Conservation (phyloP, 306 rosid species). For the Cotoneaster glaucophyllus region DNA sequence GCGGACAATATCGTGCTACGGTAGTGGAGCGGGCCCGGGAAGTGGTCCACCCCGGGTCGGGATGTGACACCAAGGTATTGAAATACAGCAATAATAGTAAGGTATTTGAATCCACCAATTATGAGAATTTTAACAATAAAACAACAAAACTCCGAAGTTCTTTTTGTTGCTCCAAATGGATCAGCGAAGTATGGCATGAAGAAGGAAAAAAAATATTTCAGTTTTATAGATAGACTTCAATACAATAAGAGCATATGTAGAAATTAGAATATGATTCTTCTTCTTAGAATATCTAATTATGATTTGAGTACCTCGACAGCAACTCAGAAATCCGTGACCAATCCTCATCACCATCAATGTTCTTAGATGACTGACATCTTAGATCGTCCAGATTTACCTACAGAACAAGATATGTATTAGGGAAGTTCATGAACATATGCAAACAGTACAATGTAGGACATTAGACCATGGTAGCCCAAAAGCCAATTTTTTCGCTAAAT, state of each 20-base stretch:
- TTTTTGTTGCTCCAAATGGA: no score
- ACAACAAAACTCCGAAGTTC: no score
- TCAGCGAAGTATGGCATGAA: no score
- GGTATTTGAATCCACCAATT: not conserved
- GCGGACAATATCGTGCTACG: no score
- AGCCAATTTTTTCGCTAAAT: not conserved
- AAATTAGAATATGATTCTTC: not conserved
- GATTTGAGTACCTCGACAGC: slow-evolving; percentile 47
- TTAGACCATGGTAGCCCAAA: not conserved
- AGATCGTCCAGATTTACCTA: slow-evolving; percentile 39
- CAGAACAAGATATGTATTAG: slow-evolving; percentile 14
- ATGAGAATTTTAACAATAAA: not conserved
- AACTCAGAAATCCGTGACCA: slow-evolving; percentile 55
- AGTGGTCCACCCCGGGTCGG: no score
- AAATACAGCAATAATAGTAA: not conserved
- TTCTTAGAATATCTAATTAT: not conserved
- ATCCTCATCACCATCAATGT: slow-evolving; percentile 47
- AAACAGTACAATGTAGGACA: not conserved
- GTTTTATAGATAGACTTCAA: not conserved
- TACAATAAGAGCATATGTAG: not conserved
- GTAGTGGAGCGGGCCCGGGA: no score
- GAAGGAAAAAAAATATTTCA: not conserved
- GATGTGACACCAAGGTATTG: not conserved
- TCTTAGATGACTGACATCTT: slow-evolving; percentile 35
- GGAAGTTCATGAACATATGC: not conserved